phyloP scores from a whole-genome alignment of 1,284 basidiomycete species.

The Trichosporon sp. region DNA sequence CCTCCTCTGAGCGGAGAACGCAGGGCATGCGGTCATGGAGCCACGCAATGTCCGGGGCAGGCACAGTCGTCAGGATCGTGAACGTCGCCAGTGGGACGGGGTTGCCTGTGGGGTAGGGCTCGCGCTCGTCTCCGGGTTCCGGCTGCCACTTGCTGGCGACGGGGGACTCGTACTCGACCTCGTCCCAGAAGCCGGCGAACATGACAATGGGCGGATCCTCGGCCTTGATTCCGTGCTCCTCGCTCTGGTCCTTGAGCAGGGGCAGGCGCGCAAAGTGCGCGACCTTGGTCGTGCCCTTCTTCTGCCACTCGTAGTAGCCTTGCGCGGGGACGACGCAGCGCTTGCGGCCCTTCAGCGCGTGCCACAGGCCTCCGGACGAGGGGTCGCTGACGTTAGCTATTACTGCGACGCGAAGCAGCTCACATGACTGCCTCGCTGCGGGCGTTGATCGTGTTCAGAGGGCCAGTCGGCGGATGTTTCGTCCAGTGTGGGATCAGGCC shows the following conservation, averaged over 20 bases:
- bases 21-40: constrained; percentile 92
- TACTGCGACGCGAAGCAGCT: constrained; percentile 34
- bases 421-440: constrained; percentile 78
- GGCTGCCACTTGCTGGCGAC: constrained; percentile 38
- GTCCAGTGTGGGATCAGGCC: constrained; percentile 84
- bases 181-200: constrained; percentile 86
- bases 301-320: constrained; percentile 91
- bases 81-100: constrained; percentile 74
- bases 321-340: constrained; percentile 78
- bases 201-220: constrained; percentile 70
- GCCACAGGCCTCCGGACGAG: constrained; percentile 71
- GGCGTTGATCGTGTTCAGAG: constrained; percentile 84
- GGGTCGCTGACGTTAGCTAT: constrained; percentile 41
- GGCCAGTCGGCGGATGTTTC: constrained; percentile 67
- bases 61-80: constrained; percentile 82
- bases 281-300: constrained; percentile 72
- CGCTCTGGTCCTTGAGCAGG: constrained; percentile 14
- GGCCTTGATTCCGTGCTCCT: constrained; percentile 41
- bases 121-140: constrained; percentile 37
- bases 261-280: constrained; percentile 75
- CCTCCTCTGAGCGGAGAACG: constrained; percentile 68
- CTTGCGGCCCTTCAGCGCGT: constrained; percentile 72
- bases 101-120: constrained; percentile 58
- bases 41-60: constrained; percentile 70
- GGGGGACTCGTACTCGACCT: constrained; percentile 60